phyloP scores from a whole-genome alignment of 2,329 filamentous ascomycete species.

The Curvularia hawaiiensis region DNA sequence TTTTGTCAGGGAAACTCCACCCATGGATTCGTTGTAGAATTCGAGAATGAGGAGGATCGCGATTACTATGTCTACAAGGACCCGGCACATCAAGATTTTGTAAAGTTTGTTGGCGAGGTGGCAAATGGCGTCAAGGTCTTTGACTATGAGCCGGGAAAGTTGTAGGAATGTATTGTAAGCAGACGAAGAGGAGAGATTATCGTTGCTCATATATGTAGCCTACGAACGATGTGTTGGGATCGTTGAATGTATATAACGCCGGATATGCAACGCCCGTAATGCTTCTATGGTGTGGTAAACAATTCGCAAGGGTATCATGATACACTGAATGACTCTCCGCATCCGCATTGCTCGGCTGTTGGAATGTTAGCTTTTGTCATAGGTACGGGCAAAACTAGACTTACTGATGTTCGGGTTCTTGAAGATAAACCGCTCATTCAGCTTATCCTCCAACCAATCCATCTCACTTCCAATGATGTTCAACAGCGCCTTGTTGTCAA shows the following conservation, averaged over 20 bases:
- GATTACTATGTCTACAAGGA: conserved; percentile 72
- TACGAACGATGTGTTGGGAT: not conserved
- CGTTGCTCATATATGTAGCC: not conserved
- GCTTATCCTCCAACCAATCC: conserved; percentile 97
- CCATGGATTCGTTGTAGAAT: conserved; percentile 73
- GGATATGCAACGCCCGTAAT: conserved; percentile 27
- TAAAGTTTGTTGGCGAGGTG: conserved; percentile 55
- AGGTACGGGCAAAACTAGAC: conserved; percentile 48
- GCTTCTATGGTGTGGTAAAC: conserved; percentile 28
- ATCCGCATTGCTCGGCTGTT: conserved; percentile 91
- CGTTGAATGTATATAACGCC: conserved; percentile 8
- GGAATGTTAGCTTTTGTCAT: conserved; percentile 29
- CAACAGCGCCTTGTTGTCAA: conserved; percentile 96
- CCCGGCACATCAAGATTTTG: conserved; percentile 66
- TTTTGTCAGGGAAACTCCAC: conserved; percentile 61
- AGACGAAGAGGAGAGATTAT: not conserved
- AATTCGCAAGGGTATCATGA: conserved; percentile 40
- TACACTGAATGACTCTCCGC: conserved; percentile 87
- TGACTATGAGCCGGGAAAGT: conserved; percentile 62
- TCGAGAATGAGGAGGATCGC: conserved; percentile 66
- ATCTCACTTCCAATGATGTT: conserved; percentile 99
- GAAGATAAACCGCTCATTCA: conserved; percentile 92
- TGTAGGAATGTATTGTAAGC: conserved; percentile 42
- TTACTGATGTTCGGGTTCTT: conserved; percentile 97
- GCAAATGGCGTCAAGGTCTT: conserved; percentile 63